A percentile compares a stretch with the other conserved stretches of the same genome.
phyloP scores from a whole-genome alignment of 2,329 filamentous ascomycete species.

The Fusarium sp. region DNA sequence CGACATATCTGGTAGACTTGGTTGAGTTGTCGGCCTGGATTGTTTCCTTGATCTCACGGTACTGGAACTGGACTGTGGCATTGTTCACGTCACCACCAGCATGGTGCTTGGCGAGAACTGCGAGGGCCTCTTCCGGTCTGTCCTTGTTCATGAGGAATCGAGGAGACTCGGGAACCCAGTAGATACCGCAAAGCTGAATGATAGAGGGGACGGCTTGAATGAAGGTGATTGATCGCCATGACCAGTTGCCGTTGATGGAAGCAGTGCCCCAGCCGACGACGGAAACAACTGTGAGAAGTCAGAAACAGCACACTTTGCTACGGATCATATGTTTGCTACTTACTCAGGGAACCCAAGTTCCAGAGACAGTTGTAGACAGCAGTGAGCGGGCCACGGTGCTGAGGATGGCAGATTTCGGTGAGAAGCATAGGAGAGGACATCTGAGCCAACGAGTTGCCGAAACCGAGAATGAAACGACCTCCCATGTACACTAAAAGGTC shows the following conservation, averaged over 20 bases:
- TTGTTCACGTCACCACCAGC: constrained; percentile 70
- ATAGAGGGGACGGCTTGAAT: constrained; percentile 72
- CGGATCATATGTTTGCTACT: not conserved
- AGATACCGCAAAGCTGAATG: constrained; percentile 74
- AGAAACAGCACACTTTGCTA: not conserved
- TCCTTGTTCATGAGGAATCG: constrained; percentile 75
- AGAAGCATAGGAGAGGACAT: constrained; percentile 74
- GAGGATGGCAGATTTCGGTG: constrained; percentile 75
- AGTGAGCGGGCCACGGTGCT: constrained; percentile 74
- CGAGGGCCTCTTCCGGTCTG: constrained; percentile 70
- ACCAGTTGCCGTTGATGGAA: constrained; percentile 70
- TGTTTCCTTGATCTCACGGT: constrained; percentile 74
- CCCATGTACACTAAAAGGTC: constrained; percentile 53
- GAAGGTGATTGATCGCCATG: constrained; percentile 75
- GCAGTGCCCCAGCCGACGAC: constrained; percentile 74
- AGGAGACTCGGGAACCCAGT: constrained; percentile 75
- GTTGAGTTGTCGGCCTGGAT: constrained; percentile 68
- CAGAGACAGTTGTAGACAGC: constrained; percentile 77
- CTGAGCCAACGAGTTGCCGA: constrained; percentile 74
- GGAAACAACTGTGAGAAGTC: constrained; percentile 59
- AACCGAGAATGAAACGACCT: constrained; percentile 64
- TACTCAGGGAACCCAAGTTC: constrained; percentile 68
- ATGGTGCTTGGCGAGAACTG: constrained; percentile 73
- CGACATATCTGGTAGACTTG: constrained; percentile 65
- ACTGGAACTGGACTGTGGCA: constrained; percentile 74